phyloP scores from a whole-genome alignment of 495 filamentous ascomycete species.

The Penicillium pancosmium region DNA sequence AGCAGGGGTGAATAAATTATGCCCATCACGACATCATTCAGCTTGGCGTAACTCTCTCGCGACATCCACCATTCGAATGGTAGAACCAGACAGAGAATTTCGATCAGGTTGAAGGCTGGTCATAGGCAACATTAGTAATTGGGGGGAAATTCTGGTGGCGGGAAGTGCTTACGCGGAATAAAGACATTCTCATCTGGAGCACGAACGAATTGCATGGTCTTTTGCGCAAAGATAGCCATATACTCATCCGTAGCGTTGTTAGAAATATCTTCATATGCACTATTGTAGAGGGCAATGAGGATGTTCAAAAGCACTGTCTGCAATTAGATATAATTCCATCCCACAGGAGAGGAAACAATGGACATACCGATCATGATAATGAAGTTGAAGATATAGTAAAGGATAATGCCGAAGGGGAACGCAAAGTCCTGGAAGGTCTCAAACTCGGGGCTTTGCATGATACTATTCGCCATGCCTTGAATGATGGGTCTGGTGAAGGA shows the following conservation, averaged over 20 bases:
- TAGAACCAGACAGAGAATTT: constrained; percentile 75
- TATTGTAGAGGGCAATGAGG: constrained; percentile 95
- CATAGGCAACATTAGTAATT: neutral
- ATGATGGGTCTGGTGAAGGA: constrained; percentile 69
- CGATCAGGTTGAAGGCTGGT: constrained; percentile 83
- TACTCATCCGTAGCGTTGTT: constrained; percentile 94
- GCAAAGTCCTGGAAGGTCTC: constrained; percentile 79
- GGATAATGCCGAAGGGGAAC: constrained; percentile 80
- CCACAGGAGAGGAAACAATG: neutral
- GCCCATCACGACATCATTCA: constrained; percentile 89
- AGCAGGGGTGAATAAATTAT: constrained; percentile 84
- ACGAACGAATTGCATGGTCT: constrained; percentile 94
- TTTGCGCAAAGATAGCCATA: constrained; percentile 85
- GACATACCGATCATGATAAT: constrained; percentile 79
- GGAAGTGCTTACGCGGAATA: constrained; percentile 67
- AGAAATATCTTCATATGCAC: constrained; percentile 93
- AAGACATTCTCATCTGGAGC: constrained; percentile 98
- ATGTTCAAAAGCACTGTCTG: constrained; percentile 80
- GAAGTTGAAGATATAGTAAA: constrained; percentile 96
- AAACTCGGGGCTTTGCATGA: constrained; percentile 92
- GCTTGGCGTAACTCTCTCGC: constrained; percentile 63
- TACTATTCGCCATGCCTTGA: constrained; percentile 84
- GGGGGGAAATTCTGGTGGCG: neutral
- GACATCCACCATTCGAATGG: constrained; percentile 97
- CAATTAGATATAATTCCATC: constrained; percentile 21